Percentiles rank a stretch among this genome's conserved stretches.
phyloP scores from a whole-genome alignment of 1,284 basidiomycete genomes.

The Wolfiporia cocos region DNA sequence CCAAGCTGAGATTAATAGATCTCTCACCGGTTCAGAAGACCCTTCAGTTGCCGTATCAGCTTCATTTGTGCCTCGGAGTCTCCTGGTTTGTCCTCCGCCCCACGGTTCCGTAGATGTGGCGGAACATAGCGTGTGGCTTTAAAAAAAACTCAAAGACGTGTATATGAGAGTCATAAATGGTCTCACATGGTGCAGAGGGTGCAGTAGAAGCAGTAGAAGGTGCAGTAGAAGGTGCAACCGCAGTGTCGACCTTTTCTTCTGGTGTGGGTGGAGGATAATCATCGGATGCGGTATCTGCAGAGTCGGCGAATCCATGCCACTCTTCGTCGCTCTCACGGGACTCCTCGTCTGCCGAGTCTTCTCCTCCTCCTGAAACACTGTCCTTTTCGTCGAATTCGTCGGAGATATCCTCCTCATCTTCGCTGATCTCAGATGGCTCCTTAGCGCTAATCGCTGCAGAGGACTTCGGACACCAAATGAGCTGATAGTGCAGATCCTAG shows the following conservation, averaged over 20 bases:
- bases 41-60: slow-evolving; percentile 79
- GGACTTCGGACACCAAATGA: neutral
- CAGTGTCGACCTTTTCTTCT: no score
- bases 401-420: slow-evolving; percentile 10
- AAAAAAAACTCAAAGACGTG: slow-evolving; percentile 1
- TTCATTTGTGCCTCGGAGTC: slow-evolving; percentile 53
- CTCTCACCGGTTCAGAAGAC: slow-evolving; percentile 78
- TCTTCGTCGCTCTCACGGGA: slow-evolving; percentile 10
- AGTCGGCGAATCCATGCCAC: slow-evolving; percentile 20
- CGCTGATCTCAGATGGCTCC: slow-evolving; percentile 2
- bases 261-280: no score
- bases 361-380: neutral
- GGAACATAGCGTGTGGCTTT: slow-evolving; percentile 52
- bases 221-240: neutral
- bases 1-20: no score
- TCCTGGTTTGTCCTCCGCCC: slow-evolving; percentile 23
- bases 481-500: neutral
- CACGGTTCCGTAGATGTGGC: slow-evolving; percentile 51
- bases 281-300: neutral
- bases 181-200: neutral
- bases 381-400: neutral
- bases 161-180: neutral
- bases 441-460: neutral
- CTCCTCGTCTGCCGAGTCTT: slow-evolving; percentile 11
- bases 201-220: neutral